Conservation (phyloP, 208 protist genomes). For the Acanthamoeba royreba region DNA sequence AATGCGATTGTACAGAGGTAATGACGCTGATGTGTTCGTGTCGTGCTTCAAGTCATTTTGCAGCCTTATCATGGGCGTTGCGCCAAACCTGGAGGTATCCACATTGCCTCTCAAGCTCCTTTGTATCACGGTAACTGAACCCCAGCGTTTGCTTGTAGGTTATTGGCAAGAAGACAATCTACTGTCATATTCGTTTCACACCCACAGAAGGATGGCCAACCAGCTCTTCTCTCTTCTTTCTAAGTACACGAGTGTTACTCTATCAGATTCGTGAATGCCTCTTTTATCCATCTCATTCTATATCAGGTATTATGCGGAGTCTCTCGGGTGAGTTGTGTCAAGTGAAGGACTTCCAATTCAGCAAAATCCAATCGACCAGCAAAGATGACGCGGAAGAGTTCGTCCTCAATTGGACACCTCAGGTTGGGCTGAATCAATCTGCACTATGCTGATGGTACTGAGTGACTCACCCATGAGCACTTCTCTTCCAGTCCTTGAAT, state of each 20-base stretch:
- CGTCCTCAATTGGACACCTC: background rate
- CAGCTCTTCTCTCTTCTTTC: background rate
- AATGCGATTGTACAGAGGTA: background rate
- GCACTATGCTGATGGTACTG: too few species aligned
- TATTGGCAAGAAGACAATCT: background rate
- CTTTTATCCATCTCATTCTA: too few species aligned
- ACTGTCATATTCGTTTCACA: background rate
- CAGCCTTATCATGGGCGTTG: background rate
- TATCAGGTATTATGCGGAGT: too few species aligned
- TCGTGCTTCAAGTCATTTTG: background rate
- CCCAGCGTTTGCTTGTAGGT: background rate
- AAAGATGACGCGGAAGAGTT: background rate
- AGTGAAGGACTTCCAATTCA: background rate
- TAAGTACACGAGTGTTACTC: background rate
- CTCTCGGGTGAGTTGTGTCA: background rate
- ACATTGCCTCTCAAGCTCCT: background rate
- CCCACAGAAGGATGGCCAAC: background rate
- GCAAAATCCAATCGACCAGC: background rate
- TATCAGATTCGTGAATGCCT: too few species aligned
- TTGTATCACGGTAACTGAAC: background rate
- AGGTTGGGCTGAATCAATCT: too few species aligned
- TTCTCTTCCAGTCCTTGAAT: background rate
- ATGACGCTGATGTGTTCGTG: background rate
- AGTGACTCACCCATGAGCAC: background rate
- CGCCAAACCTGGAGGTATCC: background rate